These are phyloP conservation scores for Trichosporon sp. DNA, from an alignment of 1,284 basidiomycete species.

Conservation along the genomic window DNA sequence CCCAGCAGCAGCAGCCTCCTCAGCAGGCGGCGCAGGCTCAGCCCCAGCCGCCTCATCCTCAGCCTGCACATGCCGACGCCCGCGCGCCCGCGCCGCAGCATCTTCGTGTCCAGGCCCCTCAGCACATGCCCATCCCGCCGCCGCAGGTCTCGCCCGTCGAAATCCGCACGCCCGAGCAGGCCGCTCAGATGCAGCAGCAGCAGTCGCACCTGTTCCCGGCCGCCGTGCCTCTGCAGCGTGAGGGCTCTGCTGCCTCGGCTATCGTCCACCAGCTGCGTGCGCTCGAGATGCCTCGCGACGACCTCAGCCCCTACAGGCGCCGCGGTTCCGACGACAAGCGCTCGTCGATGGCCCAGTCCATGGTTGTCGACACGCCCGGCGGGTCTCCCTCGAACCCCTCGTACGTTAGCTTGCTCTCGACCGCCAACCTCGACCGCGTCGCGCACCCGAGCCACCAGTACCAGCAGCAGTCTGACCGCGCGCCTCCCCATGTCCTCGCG, in stretches of 20 bases:
- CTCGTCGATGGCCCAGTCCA: neutral
- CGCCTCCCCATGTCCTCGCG: slow-evolving; percentile 23
- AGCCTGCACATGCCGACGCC: neutral
- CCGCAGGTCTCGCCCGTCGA: slow-evolving; percentile 1
- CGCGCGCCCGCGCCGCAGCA: neutral
- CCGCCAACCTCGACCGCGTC: slow-evolving; percentile 18
- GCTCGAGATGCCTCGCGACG: slow-evolving; percentile 49
- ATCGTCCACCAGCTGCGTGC: slow-evolving; percentile 49
- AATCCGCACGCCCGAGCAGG: slow-evolving; percentile 9
- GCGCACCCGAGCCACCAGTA: slow-evolving; percentile 1
- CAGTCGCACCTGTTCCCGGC: slow-evolving; percentile 8
- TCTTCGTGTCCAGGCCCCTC: neutral
- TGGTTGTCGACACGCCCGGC: neutral
- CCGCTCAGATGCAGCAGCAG: slow-evolving; percentile 5
- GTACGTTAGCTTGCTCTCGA: slow-evolving; percentile 22
- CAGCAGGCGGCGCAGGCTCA: slow-evolving; percentile 26
- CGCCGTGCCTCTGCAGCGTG: slow-evolving; percentile 1
- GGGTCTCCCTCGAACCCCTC: slow-evolving; percentile 6
- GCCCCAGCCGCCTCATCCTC: slow-evolving; percentile 29
- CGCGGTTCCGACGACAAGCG: slow-evolving; percentile 18
- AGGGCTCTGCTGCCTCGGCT: slow-evolving; percentile 31
- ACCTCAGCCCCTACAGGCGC: slow-evolving; percentile 29
- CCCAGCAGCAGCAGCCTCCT: slow-evolving; percentile 56
- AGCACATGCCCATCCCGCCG: neutral
- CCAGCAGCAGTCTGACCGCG: slow-evolving; percentile 8